These are phyloP conservation scores for Fusarium chuoi DNA, from an alignment of 2,329 filamentous ascomycete genomes.

Conservation along the genomic window DNA sequence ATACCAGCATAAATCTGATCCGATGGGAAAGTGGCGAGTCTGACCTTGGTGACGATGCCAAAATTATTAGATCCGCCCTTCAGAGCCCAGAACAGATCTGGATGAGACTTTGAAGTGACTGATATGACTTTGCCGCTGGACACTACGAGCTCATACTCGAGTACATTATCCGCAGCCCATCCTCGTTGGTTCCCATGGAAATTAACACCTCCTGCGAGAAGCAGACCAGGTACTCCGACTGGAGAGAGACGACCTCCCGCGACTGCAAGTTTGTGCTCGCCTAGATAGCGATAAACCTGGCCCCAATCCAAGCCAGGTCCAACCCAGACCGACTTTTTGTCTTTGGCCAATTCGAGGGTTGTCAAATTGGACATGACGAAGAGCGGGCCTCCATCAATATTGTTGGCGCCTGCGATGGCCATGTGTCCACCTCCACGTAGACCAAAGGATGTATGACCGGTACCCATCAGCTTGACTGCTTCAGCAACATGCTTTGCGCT, in stretches of 20 bases:
- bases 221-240: conserved; percentile 32
- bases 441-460: conserved; percentile 9
- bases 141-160: conserved; percentile 56
- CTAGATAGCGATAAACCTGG: conserved; percentile 26
- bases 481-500: conserved; percentile 3
- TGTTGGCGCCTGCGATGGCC: conserved; percentile 34
- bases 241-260: conserved; percentile 30
- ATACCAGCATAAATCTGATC: conserved; percentile 22
- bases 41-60: conserved; percentile 50
- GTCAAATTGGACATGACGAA: conserved; percentile 33
- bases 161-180: conserved; percentile 44
- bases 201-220: conserved; percentile 31
- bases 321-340: conserved; percentile 21
- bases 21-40: conserved; percentile 40
- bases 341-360: conserved; percentile 4
- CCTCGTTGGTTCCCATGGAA: conserved; percentile 43
- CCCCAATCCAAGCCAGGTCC: conserved; percentile 35
- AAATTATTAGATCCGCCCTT: conserved; percentile 52
- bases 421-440: conserved; percentile 38
- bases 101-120: conserved; percentile 49
- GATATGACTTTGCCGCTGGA: conserved; percentile 52
- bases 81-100: conserved; percentile 50
- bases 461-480: neutral
- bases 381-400: conserved; percentile 25
- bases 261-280: conserved; percentile 4